Percentiles rank a stretch among this genome's conserved stretches.
Evolutionary conservation across 805 yeast species (phyloP).

Genomic region (Schwanniomyces yamadae): DNA sequence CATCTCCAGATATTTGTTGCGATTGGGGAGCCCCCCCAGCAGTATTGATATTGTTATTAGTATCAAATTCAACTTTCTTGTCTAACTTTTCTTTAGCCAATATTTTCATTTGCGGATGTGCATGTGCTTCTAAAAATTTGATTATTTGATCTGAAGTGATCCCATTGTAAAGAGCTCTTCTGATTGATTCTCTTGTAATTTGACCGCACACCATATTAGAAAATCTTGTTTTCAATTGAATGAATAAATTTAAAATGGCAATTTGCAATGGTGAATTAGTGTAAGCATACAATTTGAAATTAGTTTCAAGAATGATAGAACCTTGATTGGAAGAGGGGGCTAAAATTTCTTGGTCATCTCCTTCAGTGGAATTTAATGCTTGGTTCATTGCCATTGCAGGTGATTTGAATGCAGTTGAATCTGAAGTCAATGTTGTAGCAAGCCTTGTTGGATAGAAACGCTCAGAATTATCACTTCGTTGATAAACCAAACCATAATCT

Average conservation of each 20-base stretch:
- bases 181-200: constrained; percentile 85
- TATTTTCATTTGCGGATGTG: constrained; percentile 86
- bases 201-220: constrained; percentile 92
- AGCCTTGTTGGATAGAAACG: constrained; percentile 87
- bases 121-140: constrained; percentile 84
- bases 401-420: constrained; percentile 64
- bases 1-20: constrained; percentile 15
- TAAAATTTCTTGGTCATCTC: constrained; percentile 17
- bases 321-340: constrained; percentile 42
- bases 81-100: constrained; percentile 67
- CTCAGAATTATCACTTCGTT: constrained; percentile 50
- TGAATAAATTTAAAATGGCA: constrained; percentile 86
- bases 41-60: constrained; percentile 47
- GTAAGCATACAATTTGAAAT: constrained; percentile 89
- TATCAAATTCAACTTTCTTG: constrained; percentile 65
- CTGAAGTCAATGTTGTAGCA: constrained; percentile 88
- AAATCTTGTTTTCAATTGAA: constrained; percentile 80
- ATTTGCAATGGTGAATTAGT: constrained; percentile 93
- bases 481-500: constrained; percentile 87
- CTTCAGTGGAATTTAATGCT: constrained; percentile 41
- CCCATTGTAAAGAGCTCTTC: constrained; percentile 81
- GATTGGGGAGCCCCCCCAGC: constrained; percentile 42
- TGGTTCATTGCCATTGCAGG: constrained; percentile 77
- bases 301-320: constrained; percentile 86
- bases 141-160: constrained; percentile 95